phyloP scores from a whole-genome alignment of 768 basidiomycete species.

The Boletus insuetus region DNA sequence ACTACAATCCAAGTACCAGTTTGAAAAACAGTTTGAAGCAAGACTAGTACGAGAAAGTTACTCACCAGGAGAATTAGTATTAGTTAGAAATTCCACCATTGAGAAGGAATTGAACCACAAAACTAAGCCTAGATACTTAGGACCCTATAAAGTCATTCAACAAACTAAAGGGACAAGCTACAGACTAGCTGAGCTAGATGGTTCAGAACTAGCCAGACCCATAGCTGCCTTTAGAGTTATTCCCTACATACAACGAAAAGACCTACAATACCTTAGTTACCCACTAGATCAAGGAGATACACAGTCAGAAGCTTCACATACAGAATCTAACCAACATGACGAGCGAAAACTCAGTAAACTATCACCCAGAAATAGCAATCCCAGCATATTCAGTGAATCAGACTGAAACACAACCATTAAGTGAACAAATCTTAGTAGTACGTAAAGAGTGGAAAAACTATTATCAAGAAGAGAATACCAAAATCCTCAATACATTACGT shows the following conservation, averaged over 20 bases:
- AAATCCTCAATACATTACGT: too few relatives aligned
- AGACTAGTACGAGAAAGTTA: not conserved
- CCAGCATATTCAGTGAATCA: too few relatives aligned
- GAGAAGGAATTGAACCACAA: not conserved
- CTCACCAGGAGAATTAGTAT: not conserved
- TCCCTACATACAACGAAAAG: not conserved
- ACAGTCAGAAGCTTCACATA: too few relatives aligned
- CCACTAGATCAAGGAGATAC: too few relatives aligned
- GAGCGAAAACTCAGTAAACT: too few relatives aligned
- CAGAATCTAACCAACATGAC: too few relatives aligned
- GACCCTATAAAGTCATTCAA: not conserved
- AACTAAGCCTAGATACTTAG: not conserved
- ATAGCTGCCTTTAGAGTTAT: not conserved
- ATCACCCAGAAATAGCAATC: too few relatives aligned
- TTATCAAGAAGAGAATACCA: too few relatives aligned
- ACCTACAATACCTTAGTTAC: too few relatives aligned
- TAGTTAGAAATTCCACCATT: not conserved
- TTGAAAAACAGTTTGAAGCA: not conserved
- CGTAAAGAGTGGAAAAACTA: too few relatives aligned
- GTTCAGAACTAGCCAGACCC: not conserved
- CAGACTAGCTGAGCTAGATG: not conserved
- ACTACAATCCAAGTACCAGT: not conserved
- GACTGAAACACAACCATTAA: too few relatives aligned
- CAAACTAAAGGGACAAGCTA: not conserved
- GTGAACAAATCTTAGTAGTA: too few relatives aligned